A percentile compares a stretch with the other conserved stretches of the same genome.
phyloP scores from a whole-genome alignment of 1,139 yeast species.

The Pneumocystis carinii region DNA sequence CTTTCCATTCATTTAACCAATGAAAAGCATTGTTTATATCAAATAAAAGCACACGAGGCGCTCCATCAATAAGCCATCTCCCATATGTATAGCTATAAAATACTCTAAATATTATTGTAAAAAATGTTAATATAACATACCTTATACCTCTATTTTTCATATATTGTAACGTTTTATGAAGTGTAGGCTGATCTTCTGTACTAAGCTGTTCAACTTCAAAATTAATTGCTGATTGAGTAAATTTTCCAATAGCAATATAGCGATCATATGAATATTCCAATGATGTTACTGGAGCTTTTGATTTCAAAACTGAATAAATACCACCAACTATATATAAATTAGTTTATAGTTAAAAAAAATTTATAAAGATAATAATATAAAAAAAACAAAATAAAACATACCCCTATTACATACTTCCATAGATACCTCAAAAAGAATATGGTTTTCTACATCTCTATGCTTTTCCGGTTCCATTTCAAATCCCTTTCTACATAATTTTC shows the following conservation, averaged over 20 bases:
- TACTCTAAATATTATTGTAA: not conserved
- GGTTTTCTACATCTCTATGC: conserved; percentile 43
- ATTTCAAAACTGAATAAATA: conserved; percentile 86
- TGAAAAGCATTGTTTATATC: conserved; percentile 64
- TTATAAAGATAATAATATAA: not conserved
- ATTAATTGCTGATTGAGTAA: not conserved
- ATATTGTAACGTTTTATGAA: conserved; percentile 48
- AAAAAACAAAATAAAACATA: conserved; percentile 2
- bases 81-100: conserved; percentile 42
- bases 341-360: not conserved
- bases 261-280: conserved; percentile 74
- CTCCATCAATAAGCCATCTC: conserved; percentile 83
- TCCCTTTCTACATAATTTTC: not conserved
- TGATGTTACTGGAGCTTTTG: conserved; percentile 92
- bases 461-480: conserved; percentile 10
- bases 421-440: conserved; percentile 81
- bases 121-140: conserved; percentile 25
- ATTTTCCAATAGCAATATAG: conserved; percentile 46
- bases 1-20: conserved; percentile 78
- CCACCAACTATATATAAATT: conserved; percentile 53
- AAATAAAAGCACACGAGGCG: conserved; percentile 80
- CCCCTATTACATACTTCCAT: conserved; percentile 89
- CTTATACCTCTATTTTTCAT: conserved; percentile 71
- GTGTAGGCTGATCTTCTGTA: conserved; percentile 37
- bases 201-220: not conserved